These are phyloP conservation scores for Iberis pinnata DNA, from an alignment of 345 rosid species.

Conservation along the genomic window DNA sequence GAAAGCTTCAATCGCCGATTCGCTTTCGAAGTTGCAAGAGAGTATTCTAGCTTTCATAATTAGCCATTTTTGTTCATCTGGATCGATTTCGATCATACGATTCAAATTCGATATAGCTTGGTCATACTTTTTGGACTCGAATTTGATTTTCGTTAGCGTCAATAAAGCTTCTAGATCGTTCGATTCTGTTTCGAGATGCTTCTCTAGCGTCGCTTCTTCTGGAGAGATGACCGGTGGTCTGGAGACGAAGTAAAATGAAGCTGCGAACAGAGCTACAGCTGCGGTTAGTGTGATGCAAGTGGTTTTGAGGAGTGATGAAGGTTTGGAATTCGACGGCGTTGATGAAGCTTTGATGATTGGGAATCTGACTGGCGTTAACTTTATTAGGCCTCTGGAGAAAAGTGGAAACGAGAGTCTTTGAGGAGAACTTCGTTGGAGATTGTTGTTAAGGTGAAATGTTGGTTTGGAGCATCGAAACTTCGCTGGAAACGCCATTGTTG, in stretches of 20 bases:
- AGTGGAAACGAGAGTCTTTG: background rate
- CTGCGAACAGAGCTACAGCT: constrained; percentile 40
- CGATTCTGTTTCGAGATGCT: constrained; percentile 12
- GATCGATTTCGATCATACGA: constrained; percentile 59
- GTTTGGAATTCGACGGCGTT: constrained; percentile 12
- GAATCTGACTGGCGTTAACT: constrained; percentile 7
- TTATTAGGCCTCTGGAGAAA: constrained; percentile 2
- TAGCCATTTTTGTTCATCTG: constrained; percentile 55
- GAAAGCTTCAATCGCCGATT: constrained; percentile 43
- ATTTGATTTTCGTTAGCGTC: constrained; percentile 48
- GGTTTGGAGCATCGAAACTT: too few relatives aligned
- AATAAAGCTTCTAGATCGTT: constrained; percentile 40
- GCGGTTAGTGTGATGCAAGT: constrained; percentile 49
- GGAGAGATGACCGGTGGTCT: constrained; percentile 39
- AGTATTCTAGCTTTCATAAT: constrained; percentile 52
- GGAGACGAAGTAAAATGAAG: constrained; percentile 24
- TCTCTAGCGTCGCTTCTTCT: constrained; percentile 25
- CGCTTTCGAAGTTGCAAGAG: constrained; percentile 42
- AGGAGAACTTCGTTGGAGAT: constrained; percentile 18
- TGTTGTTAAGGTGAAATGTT: background rate
- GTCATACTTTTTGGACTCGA: constrained; percentile 41
- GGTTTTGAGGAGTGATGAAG: constrained; percentile 36
- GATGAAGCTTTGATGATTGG: constrained; percentile 42
- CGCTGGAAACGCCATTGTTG: too few relatives aligned
- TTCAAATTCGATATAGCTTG: constrained; percentile 45